phyloP scores from a whole-genome alignment of 352 stramenopile species.

The Phytophthora lateralis region DNA sequence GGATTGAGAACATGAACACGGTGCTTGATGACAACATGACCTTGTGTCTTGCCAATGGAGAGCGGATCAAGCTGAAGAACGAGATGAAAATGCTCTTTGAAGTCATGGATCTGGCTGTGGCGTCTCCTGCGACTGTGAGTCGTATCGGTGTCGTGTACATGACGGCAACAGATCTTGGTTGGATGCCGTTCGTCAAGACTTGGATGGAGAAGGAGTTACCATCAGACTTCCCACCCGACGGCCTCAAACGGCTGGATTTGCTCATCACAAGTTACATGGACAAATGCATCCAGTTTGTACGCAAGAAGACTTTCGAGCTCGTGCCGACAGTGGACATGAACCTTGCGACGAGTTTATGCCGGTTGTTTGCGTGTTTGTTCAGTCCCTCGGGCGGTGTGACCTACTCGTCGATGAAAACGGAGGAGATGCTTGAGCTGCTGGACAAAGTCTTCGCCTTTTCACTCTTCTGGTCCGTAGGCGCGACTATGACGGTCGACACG shows the following conservation, averaged over 20 bases:
- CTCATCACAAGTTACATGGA: conserved; percentile 71
- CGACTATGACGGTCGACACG: conserved; percentile 79
- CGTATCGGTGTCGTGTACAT: conserved; percentile 82
- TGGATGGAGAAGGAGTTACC: conserved; percentile 83
- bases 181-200: conserved; percentile 90
- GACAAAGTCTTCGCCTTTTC: conserved; percentile 90
- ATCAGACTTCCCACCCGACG: conserved; percentile 42
- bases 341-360: conserved; percentile 86
- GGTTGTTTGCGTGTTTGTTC: conserved; percentile 86
- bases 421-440: conserved; percentile 56
- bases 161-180: conserved; percentile 87
- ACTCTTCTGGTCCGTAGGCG: conserved; percentile 91
- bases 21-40: conserved; percentile 96
- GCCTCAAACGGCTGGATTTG: conserved; percentile 44
- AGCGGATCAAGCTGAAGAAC: conserved; percentile 88
- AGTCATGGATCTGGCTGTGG: conserved; percentile 92
- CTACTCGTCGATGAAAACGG: conserved; percentile 32
- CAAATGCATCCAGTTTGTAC: conserved; percentile 78
- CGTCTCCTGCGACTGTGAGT: conserved; percentile 90
- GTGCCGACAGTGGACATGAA: conserved; percentile 92
- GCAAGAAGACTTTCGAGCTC: conserved; percentile 78
- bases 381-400: conserved; percentile 42
- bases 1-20: conserved; percentile 97
- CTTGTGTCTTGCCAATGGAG: conserved; percentile 92
- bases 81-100: conserved; percentile 96